Evolutionary conservation across 2,329 filamentous ascomycete species (phyloP), one percentile per base, ranked within the genome.

Genomic region (Pseudogymnoascus sp.): DNA sequence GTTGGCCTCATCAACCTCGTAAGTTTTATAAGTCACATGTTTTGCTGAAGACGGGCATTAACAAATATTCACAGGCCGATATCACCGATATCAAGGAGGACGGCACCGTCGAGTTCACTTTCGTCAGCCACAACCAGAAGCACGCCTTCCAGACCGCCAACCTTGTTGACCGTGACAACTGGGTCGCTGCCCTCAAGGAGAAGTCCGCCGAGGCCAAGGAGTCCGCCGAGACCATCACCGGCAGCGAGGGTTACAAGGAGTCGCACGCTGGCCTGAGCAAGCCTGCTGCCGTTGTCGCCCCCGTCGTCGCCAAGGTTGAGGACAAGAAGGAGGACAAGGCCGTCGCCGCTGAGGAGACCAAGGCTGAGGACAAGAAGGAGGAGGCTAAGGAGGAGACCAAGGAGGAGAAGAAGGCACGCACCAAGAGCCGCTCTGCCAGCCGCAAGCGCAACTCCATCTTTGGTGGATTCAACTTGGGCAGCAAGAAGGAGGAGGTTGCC

Each of bases 131-230:
- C 77, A 89, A 88, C 69, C 88, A 95, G 78, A 96, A 96, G 85
- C 92, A 97, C 83, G 84, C 84, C 64, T 96, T 99, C 83, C 93
- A 97, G 84, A 90, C 93, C 62, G 71, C 79, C 70, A 87, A 73
- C 70, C 70, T 83, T 58, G 79, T 84, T 63, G 92, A 97, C 79
- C 92, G 93, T 73, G 91, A 96, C 76, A 90, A 89, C 82, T 97
- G 94, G 94, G 84, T 96, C 70, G 78, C 85, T 65, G 88, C 92
- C 71, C 75, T 96, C 69, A 92, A 94, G 84, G 78, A 83, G 71
- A 90, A 92, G 81, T 84, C 89, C 60, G 82, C 86, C 59, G 91
- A 96, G 79, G 92, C 91, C 71, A 95, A 94, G 83, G 87, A 88
- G 70, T 79, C 89, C 63, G 87, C 86, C 71, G 81, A 89, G 66